phyloP scores from a whole-genome alignment of 257 asterid genomes.

The Solanum gracilifrons region DNA sequence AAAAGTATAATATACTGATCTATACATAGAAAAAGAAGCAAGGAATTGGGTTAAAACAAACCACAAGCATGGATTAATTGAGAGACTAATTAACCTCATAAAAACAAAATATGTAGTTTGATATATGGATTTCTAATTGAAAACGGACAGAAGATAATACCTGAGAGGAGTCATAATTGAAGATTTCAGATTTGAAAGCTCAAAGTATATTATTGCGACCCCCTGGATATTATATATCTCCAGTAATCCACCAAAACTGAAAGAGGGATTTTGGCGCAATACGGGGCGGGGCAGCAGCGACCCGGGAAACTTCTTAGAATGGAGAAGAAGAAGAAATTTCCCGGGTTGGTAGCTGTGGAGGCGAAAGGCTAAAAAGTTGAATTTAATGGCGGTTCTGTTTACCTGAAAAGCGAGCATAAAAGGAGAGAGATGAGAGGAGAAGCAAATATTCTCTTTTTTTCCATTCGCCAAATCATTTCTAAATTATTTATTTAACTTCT shows the following conservation, averaged over 20 bases:
- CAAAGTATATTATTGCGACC: not conserved
- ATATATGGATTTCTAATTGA: no score
- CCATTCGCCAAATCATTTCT: not conserved
- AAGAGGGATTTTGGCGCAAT: not conserved
- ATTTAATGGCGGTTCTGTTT: not conserved
- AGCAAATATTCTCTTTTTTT: not conserved
- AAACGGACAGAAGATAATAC: not conserved
- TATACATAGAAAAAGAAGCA: not conserved
- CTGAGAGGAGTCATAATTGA: slow-evolving; percentile 15
- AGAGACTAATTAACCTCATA: no score
- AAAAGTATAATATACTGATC: not conserved
- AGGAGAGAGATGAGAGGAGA: not conserved
- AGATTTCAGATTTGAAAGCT: not conserved
- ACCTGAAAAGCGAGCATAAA: not conserved
- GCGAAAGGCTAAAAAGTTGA: not conserved
- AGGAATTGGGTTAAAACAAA: not conserved
- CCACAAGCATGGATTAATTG: no score
- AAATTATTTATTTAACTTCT: no score
- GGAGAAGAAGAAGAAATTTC: not conserved
- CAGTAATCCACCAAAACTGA: not conserved
- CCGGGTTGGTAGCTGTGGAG: not conserved
- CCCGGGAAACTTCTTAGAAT: not conserved
- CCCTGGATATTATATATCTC: no score
- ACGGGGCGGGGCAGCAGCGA: not conserved
- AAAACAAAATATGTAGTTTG: no score